These are phyloP conservation scores for Candida takata DNA, from an alignment of 805 yeast species.

Conservation along the genomic window DNA sequence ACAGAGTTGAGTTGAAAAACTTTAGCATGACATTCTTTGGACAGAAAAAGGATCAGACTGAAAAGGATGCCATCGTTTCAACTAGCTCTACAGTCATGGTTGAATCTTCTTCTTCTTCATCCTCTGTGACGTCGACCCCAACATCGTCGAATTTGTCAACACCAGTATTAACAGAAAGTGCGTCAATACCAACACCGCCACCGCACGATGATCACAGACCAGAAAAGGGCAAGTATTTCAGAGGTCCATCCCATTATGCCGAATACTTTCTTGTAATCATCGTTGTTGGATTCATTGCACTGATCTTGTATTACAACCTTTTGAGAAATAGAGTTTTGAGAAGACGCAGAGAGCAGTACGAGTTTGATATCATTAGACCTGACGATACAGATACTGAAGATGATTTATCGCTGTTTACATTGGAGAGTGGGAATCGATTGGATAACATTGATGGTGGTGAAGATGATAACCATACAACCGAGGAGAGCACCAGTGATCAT, in stretches of 20 bases:
- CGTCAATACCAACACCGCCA: conserved; percentile 1
- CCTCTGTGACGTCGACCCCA: conserved; percentile 6
- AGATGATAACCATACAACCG: neutral
- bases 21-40: conserved; percentile 87
- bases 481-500: neutral
- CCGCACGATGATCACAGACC: conserved; percentile 27
- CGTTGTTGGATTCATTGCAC: conserved; percentile 47
- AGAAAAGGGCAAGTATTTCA: conserved; percentile 31
- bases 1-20: conserved; percentile 39
- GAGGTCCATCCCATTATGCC: conserved; percentile 40
- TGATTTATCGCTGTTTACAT: neutral
- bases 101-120: conserved; percentile 1
- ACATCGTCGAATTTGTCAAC: conserved; percentile 9
- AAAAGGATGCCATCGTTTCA: conserved; percentile 30
- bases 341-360: conserved; percentile 33
- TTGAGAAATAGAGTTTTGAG: conserved; percentile 35
- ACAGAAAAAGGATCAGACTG: conserved; percentile 42
- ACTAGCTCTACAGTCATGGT: neutral
- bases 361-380: conserved; percentile 28
- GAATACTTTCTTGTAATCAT: conserved; percentile 57
- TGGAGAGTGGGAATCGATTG: conserved; percentile 52
- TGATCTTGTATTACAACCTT: conserved; percentile 35
- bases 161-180: conserved; percentile 4
- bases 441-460: conserved; percentile 7
- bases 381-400: conserved; percentile 54